phyloP scores from a whole-genome alignment of 345 rosid species.

The Garcia nutans region DNA sequence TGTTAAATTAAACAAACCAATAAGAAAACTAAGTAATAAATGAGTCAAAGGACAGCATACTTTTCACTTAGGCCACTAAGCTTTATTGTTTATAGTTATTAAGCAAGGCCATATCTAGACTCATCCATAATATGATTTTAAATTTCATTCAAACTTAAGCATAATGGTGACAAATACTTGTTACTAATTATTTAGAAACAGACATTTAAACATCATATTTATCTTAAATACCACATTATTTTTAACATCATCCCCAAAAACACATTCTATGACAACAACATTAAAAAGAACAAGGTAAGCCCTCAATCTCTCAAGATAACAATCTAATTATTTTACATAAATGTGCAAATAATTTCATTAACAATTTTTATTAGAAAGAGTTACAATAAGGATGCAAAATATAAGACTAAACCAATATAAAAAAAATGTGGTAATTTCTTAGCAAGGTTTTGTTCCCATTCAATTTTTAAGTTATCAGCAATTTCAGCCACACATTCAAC shows the following conservation, averaged over 20 bases:
- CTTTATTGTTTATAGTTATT: background rate
- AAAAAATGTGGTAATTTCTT: no score
- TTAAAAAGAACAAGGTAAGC: background rate
- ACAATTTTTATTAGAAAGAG: background rate
- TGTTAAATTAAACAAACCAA: background rate
- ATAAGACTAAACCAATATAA: no score
- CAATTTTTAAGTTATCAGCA: background rate
- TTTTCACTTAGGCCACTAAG: background rate
- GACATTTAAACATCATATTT: no score
- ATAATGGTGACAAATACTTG: no score
- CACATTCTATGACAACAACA: background rate
- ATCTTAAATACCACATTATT: background rate
- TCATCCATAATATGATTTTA: no score
- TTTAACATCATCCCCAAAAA: background rate
- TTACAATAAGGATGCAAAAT: no score
- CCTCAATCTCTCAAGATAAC: no score
- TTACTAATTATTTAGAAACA: no score
- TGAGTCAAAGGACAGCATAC: background rate
- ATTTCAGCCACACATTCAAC: background rate
- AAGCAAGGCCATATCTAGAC: background rate
- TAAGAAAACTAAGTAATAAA: background rate
- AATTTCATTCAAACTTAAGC: no score
- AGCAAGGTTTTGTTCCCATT: background rate
- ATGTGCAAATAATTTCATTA: no score
- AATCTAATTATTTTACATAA: background rate